Evolutionary conservation across 352 stramenopile species (phyloP).

Genomic region (Globisporangium recalcitrans): DNA sequence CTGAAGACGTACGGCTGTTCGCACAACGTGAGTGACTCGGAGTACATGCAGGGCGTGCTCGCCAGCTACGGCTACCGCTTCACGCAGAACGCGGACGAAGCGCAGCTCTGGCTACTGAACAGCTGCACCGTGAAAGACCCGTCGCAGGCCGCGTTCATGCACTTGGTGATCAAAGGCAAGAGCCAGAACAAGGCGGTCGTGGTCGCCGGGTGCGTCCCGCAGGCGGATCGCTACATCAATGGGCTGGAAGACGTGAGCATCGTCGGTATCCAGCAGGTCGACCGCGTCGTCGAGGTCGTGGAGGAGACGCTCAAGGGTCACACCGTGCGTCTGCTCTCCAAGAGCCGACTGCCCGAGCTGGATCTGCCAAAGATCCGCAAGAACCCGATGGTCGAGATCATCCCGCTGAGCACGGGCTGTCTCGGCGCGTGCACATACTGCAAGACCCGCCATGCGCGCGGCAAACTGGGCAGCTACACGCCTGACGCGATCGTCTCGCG

Average conservation of each 20-base stretch:
- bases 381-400: slow-evolving; percentile 91
- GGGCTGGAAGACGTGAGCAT: slow-evolving; percentile 83
- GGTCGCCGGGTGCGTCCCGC: slow-evolving; percentile 88
- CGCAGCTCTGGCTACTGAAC: slow-evolving; percentile 89
- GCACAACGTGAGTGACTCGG: slow-evolving; percentile 91
- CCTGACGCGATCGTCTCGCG: slow-evolving; percentile 72
- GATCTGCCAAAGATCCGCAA: slow-evolving; percentile 91
- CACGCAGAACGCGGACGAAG: slow-evolving; percentile 61
- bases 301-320: slow-evolving; percentile 90
- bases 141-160: slow-evolving; percentile 87
- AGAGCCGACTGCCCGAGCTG: slow-evolving; percentile 77
- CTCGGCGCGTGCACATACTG: slow-evolving; percentile 92
- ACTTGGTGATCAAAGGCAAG: slow-evolving; percentile 81
- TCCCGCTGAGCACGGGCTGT: slow-evolving; percentile 89
- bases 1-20: slow-evolving; percentile 91
- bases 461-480: slow-evolving; percentile 87
- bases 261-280: slow-evolving; percentile 89
- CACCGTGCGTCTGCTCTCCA: slow-evolving; percentile 77
- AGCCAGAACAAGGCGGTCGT: slow-evolving; percentile 82
- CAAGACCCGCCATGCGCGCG: slow-evolving; percentile 90
- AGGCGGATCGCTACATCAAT: slow-evolving; percentile 83
- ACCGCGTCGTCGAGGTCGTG: slow-evolving; percentile 89
- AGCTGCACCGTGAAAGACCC: slow-evolving; percentile 93
- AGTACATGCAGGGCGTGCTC: slow-evolving; percentile 92
- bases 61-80: slow-evolving; percentile 88